These are phyloP conservation scores for Melanopsichium pennsylvanicum DNA, from an alignment of 1,284 basidiomycete genomes.

Conservation along the genomic window DNA sequence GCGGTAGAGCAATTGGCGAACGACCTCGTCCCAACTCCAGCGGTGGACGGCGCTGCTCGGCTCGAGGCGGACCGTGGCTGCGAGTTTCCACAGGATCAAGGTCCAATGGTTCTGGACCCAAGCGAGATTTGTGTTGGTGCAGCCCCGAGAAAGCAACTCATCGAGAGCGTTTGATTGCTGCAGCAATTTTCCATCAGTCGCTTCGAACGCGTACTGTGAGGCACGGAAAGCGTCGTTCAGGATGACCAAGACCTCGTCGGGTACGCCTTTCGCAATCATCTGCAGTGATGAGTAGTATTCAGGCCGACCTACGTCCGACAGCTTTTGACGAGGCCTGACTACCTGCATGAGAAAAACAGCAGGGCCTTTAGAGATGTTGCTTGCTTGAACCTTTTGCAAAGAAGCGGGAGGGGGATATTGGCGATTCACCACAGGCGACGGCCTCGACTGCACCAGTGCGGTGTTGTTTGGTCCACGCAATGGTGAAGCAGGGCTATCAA, in stretches of 20 bases:
- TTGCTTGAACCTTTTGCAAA: background rate
- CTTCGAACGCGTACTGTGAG: slow-evolving; percentile 48
- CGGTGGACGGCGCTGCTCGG: slow-evolving; percentile 25
- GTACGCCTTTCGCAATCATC: slow-evolving; percentile 44
- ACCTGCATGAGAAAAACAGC: slow-evolving; percentile 23
- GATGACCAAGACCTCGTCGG: slow-evolving; percentile 50
- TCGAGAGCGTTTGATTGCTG: slow-evolving; percentile 39
- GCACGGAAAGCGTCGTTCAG: slow-evolving; percentile 40
- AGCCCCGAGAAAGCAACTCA: slow-evolving; percentile 39
- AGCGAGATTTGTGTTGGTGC: slow-evolving; percentile 71
- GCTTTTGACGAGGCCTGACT: slow-evolving; percentile 4
- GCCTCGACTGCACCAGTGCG: background rate
- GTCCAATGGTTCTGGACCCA: slow-evolving; percentile 95
- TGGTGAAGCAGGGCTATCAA: slow-evolving; percentile 17
- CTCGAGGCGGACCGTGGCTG: slow-evolving; percentile 78
- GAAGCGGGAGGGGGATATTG: slow-evolving; percentile 3
- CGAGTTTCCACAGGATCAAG: slow-evolving; percentile 92
- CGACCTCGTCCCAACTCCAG: slow-evolving; percentile 68
- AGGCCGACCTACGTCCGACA: slow-evolving; percentile 37
- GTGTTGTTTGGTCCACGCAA: slow-evolving; percentile 5
- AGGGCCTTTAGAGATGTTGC: background rate
- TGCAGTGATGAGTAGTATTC: slow-evolving; percentile 27
- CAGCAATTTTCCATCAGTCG: slow-evolving; percentile 14
- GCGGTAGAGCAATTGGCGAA: slow-evolving; percentile 83
- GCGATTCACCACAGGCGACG: slow-evolving; percentile 1